These are phyloP conservation scores for Kwoniella pini DNA, from an alignment of 768 basidiomycete species.

Conservation along the genomic window DNA sequence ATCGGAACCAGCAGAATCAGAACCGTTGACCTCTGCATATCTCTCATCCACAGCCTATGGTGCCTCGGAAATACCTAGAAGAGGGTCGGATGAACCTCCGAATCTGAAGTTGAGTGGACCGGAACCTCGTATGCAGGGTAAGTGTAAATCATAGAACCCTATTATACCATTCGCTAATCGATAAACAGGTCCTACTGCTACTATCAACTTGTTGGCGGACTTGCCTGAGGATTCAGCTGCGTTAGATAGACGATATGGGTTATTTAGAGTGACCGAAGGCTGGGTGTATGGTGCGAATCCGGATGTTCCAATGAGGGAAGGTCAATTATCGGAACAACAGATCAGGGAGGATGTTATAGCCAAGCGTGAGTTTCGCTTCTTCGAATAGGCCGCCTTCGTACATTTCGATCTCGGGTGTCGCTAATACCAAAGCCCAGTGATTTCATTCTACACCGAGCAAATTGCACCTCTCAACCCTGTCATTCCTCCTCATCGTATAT, in stretches of 20 bases:
- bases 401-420: too few species aligned
- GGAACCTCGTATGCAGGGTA: slow-evolving; percentile 17
- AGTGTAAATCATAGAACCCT: not conserved
- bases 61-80: not conserved
- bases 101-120: slow-evolving; percentile 15
- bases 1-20: too few species aligned
- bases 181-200: slow-evolving; percentile 15
- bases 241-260: slow-evolving; percentile 12
- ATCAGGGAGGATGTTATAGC: slow-evolving; percentile 15
- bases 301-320: slow-evolving; percentile 13
- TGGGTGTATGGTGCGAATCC: slow-evolving; percentile 18
- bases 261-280: slow-evolving; percentile 17
- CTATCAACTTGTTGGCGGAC: slow-evolving; percentile 10
- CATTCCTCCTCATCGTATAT: slow-evolving; percentile 13
- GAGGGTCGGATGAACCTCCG: slow-evolving; percentile 13
- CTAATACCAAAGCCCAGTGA: slow-evolving; percentile 9
- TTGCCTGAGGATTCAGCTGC: slow-evolving; percentile 11
- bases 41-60: too few species aligned
- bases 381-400: not conserved
- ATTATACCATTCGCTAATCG: not conserved
- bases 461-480: slow-evolving; percentile 16
- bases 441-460: slow-evolving; percentile 11
- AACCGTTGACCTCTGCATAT: too few species aligned
- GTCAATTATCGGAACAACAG: slow-evolving; percentile 10
- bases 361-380: slow-evolving; percentile 1